Evolutionary conservation across 2,329 filamentous ascomycete species (phyloP), one percentile per base, ranked within the genome.

Genomic region (Colletotrichum gigasporum): DNA sequence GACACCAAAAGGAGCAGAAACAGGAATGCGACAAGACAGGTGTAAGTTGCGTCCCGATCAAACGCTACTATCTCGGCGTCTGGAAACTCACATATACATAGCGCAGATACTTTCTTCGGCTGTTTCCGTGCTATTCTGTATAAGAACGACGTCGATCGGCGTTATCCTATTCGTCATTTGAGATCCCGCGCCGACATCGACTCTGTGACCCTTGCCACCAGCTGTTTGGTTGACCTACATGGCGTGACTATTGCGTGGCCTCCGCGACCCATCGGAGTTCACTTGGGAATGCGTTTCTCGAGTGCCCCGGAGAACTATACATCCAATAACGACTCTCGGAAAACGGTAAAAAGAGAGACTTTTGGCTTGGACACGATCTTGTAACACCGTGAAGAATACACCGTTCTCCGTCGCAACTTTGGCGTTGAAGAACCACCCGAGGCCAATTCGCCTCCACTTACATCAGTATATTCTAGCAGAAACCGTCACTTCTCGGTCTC

Each of bases 321-420:
- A 88, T 86, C 85, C 3, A 79, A 89, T 30, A 85, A 89, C 2
- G 87, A 87, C 79, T 85, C 1, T 87, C 84, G 1, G 86, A 86
- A 1, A 85, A 83, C 57, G 86, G 85, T 3, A 87, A 88, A 66
- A 86, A 84, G 6, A 87, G 85, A 2, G n/a, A 76, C 88, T 35
- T 83, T 85, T 2, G 82, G 81, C 4, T 75, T 90, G 2, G 72
- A 87, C 1, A 82, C 85, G 35, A 79, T 88, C 35, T 80, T 90
- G 30, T 89, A 90, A 67, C 83, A 88, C 54, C 83, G 85, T 0
- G 79, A 79, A 0, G 74, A 76, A 4, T 87, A 87, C 3, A 70
- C 69, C 0, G 75, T 88, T 3, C 69, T 74, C 1, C 70, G 87
- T 3, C 78, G 76, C 2, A 72, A 79, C 0, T 69, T 87, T 48